Percentiles rank a stretch among this genome's conserved stretches.
These are phyloP conservation scores for Sungouiozyma ichnusensis DNA, from an alignment of 805 yeast species.

Conservation along the genomic window DNA sequence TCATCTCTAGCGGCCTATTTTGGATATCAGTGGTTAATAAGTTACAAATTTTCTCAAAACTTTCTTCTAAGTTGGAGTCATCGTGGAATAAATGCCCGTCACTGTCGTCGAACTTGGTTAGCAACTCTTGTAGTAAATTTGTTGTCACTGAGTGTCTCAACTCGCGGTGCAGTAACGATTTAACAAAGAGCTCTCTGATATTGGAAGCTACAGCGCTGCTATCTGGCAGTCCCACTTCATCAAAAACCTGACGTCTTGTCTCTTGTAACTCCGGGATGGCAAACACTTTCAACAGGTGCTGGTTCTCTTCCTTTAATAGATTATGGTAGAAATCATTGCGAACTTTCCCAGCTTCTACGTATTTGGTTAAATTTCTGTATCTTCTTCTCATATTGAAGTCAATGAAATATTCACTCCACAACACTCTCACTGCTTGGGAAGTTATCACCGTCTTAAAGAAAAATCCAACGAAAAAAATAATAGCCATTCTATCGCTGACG, in stretches of 20 bases:
- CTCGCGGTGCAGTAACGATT: neutral
- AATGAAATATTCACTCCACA: conserved; percentile 18
- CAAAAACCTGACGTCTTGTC: neutral
- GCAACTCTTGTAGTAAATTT: neutral
- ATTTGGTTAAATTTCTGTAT: neutral
- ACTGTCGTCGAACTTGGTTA: neutral
- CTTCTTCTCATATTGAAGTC: conserved; percentile 3
- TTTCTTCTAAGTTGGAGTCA: neutral
- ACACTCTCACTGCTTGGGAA: conserved; percentile 17
- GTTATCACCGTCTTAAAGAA: conserved; percentile 14
- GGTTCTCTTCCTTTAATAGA: neutral
- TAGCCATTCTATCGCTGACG: conserved; percentile 11
- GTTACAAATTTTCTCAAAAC: neutral
- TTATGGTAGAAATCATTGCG: neutral
- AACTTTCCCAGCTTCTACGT: neutral
- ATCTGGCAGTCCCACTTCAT: neutral
- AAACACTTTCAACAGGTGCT: conserved; percentile 1
- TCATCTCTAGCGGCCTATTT: neutral
- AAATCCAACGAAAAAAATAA: conserved; percentile 8
- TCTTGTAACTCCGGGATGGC: neutral
- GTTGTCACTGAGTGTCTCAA: neutral
- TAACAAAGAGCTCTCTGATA: neutral
- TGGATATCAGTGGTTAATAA: neutral
- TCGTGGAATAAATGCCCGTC: neutral
- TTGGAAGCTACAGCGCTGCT: neutral